These are phyloP conservation scores for Ampelocalamus luodianensis DNA, from an alignment of 176 grass and related monocot genomes.

Conservation along the genomic window DNA sequence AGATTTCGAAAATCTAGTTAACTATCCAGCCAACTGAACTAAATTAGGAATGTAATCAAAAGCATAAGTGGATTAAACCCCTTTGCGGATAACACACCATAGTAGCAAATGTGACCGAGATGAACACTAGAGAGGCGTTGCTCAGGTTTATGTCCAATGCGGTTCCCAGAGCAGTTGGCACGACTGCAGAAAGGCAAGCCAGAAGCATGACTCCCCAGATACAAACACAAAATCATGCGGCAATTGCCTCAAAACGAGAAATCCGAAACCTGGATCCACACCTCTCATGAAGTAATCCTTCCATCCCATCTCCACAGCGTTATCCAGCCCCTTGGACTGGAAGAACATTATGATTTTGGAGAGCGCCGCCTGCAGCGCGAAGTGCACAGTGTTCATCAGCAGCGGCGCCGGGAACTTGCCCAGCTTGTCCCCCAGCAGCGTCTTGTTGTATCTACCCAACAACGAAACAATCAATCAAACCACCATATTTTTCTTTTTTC, in stretches of 20 bases:
- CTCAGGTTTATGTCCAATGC: constrained; percentile 98
- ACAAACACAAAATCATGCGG: not conserved
- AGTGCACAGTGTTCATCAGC: constrained; percentile 99
- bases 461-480: constrained; percentile 13
- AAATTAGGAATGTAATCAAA: not conserved
- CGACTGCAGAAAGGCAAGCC: constrained; percentile 64
- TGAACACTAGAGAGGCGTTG: constrained; percentile 98
- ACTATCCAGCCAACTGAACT: constrained; percentile 30
- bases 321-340: constrained; percentile 64
- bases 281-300: constrained; percentile 97
- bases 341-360: constrained; percentile 80
- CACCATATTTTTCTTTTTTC: not conserved
- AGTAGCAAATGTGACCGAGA: constrained; percentile 95
- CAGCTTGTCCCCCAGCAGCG: constrained; percentile 94
- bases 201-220: not conserved
- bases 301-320: constrained; percentile 77
- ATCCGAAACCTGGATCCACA: constrained; percentile 22
- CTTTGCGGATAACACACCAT: constrained; percentile 70
- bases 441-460: constrained; percentile 85
- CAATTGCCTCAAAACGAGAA: not conserved
- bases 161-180: constrained; percentile 95
- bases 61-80: not conserved
- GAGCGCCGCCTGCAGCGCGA: constrained; percentile 89
- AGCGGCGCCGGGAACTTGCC: constrained; percentile 98
- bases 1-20: constrained; percentile 34